Percentiles rank a stretch among this genome's conserved stretches.
Evolutionary conservation across 441 rosid genomes (phyloP).

Genomic region (Bocquillonia castaneifolia): DNA sequence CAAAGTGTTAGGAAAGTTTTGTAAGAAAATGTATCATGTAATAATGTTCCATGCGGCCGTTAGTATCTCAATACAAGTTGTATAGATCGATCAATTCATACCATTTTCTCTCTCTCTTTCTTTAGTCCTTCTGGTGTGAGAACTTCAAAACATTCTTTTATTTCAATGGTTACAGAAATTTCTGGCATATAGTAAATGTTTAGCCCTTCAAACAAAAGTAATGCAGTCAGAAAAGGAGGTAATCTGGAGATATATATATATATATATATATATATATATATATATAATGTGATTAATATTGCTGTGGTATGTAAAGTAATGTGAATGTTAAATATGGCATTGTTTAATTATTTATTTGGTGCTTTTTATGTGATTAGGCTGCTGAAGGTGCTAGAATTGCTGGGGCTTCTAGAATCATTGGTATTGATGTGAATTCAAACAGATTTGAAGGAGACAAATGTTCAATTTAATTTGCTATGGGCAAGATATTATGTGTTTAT

Average conservation of each 20-base stretch:
- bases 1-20: conserved; percentile 51
- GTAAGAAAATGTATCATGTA: conserved; percentile 34
- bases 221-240: background rate
- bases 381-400: conserved; percentile 45
- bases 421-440: conserved; percentile 32
- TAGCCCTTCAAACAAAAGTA: background rate
- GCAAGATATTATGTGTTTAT: too few species aligned
- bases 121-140: background rate
- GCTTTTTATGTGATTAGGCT: conserved; percentile 27
- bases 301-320: too few species aligned
- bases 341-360: too few species aligned
- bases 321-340: too few species aligned
- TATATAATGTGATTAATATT: too few species aligned
- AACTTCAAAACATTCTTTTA: background rate
- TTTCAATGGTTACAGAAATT: background rate
- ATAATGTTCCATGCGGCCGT: conserved; percentile 22
- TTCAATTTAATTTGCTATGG: background rate
- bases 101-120: background rate
- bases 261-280: too few species aligned
- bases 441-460: conserved; percentile 24
- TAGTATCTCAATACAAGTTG: conserved; percentile 29
- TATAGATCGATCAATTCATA: conserved; percentile 20
- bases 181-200: background rate
- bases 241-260: too few species aligned
- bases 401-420: conserved; percentile 44